phyloP scores from a whole-genome alignment of 306 rosid genomes.

The Abrus pulchellus region DNA sequence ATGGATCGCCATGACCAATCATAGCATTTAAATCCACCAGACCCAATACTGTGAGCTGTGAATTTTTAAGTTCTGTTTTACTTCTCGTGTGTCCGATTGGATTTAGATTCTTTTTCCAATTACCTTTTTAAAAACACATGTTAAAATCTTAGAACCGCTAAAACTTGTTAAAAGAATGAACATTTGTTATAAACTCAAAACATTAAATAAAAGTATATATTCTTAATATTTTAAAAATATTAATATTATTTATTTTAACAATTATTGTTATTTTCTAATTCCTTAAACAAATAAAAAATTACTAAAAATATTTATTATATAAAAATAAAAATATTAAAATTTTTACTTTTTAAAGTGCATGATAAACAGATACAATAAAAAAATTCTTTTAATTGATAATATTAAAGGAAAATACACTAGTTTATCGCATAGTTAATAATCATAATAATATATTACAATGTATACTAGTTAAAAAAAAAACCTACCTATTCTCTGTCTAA shows the following conservation, averaged over 20 bases:
- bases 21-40: conserved; percentile 30
- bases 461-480: neutral
- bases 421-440: neutral
- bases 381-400: no score
- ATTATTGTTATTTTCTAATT: neutral
- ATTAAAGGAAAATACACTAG: neutral
- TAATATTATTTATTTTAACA: neutral
- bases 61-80: conserved; percentile 30
- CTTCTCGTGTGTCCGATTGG: neutral
- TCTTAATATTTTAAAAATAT: neutral
- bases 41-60: conserved; percentile 50
- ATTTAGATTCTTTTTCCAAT: neutral
- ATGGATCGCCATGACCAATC: conserved; percentile 7
- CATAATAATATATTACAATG: neutral
- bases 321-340: no score
- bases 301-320: no score
- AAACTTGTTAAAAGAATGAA: neutral
- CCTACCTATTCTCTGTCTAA: no score
- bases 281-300: neutral
- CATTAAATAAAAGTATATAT: neutral
- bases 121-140: neutral
- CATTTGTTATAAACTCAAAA: neutral
- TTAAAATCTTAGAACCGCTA: neutral
- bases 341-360: no score
- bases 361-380: no score